phyloP scores from a whole-genome alignment of 2,329 filamentous ascomycete species.

The Aspergillus pseudonomiae region DNA sequence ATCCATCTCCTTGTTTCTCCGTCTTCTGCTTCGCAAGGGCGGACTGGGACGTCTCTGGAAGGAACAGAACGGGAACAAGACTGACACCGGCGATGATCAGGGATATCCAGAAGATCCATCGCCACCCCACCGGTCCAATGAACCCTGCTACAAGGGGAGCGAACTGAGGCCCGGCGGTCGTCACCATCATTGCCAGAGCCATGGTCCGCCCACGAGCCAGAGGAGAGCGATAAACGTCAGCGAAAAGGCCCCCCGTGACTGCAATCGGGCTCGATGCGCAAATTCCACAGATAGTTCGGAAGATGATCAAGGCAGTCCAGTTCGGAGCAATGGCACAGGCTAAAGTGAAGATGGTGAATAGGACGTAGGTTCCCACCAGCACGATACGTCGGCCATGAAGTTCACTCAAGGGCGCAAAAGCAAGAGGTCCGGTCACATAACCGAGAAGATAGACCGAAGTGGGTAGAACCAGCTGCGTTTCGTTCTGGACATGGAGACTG shows the following conservation, averaged over 20 bases:
- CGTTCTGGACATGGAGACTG: neutral
- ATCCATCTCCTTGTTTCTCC: too few species aligned
- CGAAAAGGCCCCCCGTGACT: constrained; percentile 46
- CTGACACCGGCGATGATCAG: neutral
- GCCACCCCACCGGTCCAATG: neutral
- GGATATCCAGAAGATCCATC: constrained; percentile 3
- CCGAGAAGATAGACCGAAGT: constrained; percentile 28
- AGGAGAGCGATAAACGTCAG: constrained; percentile 46
- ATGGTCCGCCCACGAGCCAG: constrained; percentile 39
- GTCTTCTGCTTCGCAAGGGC: too few species aligned
- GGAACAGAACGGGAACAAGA: neutral
- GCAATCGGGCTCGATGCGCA: constrained; percentile 44
- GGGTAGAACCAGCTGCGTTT: constrained; percentile 1
- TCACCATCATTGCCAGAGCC: constrained; percentile 39
- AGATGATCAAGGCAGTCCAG: constrained; percentile 42
- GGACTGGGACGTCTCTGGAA: neutral
- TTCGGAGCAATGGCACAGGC: constrained; percentile 45
- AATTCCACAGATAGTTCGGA: constrained; percentile 46
- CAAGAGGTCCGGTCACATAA: constrained; percentile 40
- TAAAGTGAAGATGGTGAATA: constrained; percentile 42
- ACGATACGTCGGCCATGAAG: constrained; percentile 41
- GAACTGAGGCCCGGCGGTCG: neutral
- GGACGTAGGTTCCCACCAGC: constrained; percentile 53
- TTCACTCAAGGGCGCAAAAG: constrained; percentile 46
- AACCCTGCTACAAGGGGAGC: neutral